Evolutionary conservation across 2,329 filamentous ascomycete genomes (phyloP), one percentile per base, ranked within the genome.

Genomic region (Epicoccum nigrum): DNA sequence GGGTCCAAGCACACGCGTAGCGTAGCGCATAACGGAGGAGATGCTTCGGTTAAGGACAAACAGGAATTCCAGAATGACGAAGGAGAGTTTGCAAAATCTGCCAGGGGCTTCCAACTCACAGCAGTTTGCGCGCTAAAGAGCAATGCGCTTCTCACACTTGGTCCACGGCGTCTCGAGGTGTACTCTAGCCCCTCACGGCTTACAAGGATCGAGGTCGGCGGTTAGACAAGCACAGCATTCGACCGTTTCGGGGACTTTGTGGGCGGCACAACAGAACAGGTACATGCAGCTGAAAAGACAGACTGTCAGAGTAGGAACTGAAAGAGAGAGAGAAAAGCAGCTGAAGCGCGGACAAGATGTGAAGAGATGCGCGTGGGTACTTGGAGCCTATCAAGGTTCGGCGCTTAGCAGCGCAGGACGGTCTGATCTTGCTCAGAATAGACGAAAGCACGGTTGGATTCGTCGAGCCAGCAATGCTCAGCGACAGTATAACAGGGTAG

Each of bases 181-280:
- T 68, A 59, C 57, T 64, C 59, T 63, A 63, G 69, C 71, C 70
- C 72, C 73, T 66, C 72, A 65, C 63, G 63, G 64, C 64, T 66
- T 61, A 68, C 67, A 67, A 65, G 70, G 70, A 62, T 69, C 38
- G 59, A 46, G 50, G 62, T 55, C 63, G 55, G 62, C 70, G 63
- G 63, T 61, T 62, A 67, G 60, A 69, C 58, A 63, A 55, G 54
- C 58, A 43, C 72, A 74, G 74, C 75, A 77, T 72, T 72, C 71
- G 76, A 69, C 72, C 72, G 74, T 68, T 67, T 61, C 59, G 45
- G 58, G 64, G 61, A 25, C 45, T 33, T 51, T 55, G 59, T 47
- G 52, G 50, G 51, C 50, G 56, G 65, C 46, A 46, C 49, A 45
- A 40, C 43, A 30, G 23, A 45, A 40, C 43, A 30, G 23, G 71